A percentile compares a stretch with the other conserved stretches of the same genome.
Conservation (phyloP, 2,329 filamentous ascomycete genomes). For the Ophiocordyceps robertsii region DNA sequence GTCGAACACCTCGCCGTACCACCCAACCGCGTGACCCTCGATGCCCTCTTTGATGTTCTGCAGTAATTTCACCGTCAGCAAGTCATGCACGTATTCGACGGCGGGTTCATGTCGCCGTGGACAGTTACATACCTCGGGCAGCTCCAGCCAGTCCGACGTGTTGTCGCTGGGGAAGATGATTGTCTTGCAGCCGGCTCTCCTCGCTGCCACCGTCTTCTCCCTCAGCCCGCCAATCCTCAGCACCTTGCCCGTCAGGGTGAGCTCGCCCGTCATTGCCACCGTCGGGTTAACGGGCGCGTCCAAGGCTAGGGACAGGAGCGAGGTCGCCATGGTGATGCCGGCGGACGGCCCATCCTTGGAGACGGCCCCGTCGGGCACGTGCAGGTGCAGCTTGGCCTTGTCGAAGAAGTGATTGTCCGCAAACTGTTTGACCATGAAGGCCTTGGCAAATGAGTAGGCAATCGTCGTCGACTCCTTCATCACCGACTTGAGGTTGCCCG, state of each 20-base stretch:
- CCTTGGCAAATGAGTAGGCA: slow-evolving; percentile 92
- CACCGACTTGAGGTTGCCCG: slow-evolving; percentile 85
- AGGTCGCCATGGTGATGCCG: slow-evolving; percentile 97
- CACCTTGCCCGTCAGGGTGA: slow-evolving; percentile 95
- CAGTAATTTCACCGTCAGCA: background rate
- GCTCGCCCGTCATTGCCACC: slow-evolving; percentile 93
- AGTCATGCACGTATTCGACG: background rate
- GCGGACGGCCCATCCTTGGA: slow-evolving; percentile 89
- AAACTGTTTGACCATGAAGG: slow-evolving; percentile 71
- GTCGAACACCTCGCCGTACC: slow-evolving; percentile 91
- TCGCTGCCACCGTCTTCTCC: slow-evolving; percentile 94
- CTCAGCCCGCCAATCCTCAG: slow-evolving; percentile 84
- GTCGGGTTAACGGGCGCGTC: slow-evolving; percentile 68
- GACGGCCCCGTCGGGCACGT: slow-evolving; percentile 92
- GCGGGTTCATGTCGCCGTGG: background rate
- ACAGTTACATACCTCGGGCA: slow-evolving; percentile 67
- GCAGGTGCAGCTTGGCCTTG: slow-evolving; percentile 85
- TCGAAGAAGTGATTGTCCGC: slow-evolving; percentile 92
- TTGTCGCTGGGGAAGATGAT: slow-evolving; percentile 95
- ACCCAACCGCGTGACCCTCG: slow-evolving; percentile 77
- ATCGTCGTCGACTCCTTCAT: slow-evolving; percentile 98
- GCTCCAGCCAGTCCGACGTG: slow-evolving; percentile 90
- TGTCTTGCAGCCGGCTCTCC: slow-evolving; percentile 81
- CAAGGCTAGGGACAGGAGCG: slow-evolving; percentile 71
- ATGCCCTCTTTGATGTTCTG: slow-evolving; percentile 98